Evolutionary conservation across 2,329 filamentous ascomycete species (phyloP).

Genomic region (Cytospora piceae): DNA sequence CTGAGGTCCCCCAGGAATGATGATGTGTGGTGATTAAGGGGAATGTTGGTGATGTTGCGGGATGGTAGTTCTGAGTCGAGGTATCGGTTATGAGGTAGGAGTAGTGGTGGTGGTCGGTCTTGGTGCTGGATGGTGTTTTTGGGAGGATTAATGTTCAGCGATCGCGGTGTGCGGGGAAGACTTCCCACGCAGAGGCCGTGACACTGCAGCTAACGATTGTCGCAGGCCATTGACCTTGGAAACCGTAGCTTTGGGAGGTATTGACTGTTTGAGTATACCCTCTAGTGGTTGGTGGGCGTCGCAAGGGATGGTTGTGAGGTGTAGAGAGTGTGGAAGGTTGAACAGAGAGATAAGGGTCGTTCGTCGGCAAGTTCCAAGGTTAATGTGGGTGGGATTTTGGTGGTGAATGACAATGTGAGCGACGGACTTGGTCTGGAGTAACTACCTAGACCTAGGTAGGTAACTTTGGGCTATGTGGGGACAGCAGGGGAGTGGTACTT

Average conservation of each 20-base stretch:
- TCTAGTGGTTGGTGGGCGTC: not conserved
- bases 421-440: not conserved
- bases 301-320: not conserved
- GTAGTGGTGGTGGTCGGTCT: slow-evolving; percentile 34
- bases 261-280: not conserved
- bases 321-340: slow-evolving; percentile 2
- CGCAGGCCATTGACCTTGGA: slow-evolving; percentile 58
- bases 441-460: too few relatives aligned
- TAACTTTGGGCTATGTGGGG: too few relatives aligned
- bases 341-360: not conserved
- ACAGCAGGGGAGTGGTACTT: slow-evolving; percentile 3
- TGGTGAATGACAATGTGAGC: slow-evolving; percentile 10
- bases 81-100: not conserved
- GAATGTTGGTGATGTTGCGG: not conserved
- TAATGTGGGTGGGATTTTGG: slow-evolving; percentile 2
- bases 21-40: not conserved
- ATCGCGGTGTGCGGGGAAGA: slow-evolving; percentile 40
- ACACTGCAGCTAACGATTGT: slow-evolving; percentile 58
- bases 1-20: slow-evolving; percentile 19
- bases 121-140: slow-evolving; percentile 6
- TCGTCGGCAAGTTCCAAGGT: not conserved
- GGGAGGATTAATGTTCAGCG: slow-evolving; percentile 23
- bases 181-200: slow-evolving; percentile 50
- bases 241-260: not conserved
- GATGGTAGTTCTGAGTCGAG: slow-evolving; percentile 1